Evolutionary conservation across 768 basidiomycete genomes (phyloP).

Genomic region (Boletus rex-veris): DNA sequence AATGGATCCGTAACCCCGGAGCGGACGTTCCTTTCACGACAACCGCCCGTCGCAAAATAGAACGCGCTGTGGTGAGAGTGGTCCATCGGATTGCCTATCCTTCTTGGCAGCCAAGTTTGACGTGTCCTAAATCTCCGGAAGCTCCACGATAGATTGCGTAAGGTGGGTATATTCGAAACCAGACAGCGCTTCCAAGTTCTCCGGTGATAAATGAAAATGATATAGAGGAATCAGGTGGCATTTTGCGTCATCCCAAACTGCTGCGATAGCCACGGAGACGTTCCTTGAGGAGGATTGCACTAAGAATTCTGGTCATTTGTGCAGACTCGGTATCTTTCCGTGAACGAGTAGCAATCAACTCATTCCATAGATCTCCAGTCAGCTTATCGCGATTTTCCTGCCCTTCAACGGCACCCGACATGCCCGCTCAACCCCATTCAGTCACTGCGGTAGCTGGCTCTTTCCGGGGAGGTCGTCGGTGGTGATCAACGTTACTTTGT

Average conservation of each 20-base stretch:
- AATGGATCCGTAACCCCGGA: constrained; percentile 2
- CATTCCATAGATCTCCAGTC: background rate
- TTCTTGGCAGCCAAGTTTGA: background rate
- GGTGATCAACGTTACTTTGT: constrained; percentile 6
- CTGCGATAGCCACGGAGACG: constrained; percentile 21
- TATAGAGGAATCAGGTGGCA: constrained; percentile 12
- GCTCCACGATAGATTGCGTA: constrained; percentile 11
- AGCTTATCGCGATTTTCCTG: background rate
- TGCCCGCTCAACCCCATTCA: background rate
- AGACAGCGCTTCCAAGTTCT: constrained; percentile 7
- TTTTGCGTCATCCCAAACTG: constrained; percentile 11
- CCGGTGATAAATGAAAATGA: constrained; percentile 26
- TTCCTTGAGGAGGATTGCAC: constrained; percentile 24
- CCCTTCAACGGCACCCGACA: background rate
- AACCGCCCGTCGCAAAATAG: constrained; percentile 5
- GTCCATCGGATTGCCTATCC: constrained; percentile 14
- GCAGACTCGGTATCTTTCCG: constrained; percentile 10
- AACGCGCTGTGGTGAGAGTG: background rate
- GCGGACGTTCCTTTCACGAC: background rate
- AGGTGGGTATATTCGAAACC: constrained; percentile 24
- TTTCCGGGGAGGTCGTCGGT: background rate
- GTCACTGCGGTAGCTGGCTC: background rate
- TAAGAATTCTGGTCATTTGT: constrained; percentile 12
- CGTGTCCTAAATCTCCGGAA: constrained; percentile 4
- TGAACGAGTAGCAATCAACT: constrained; percentile 12